Evolutionary conservation across 2,329 filamentous ascomycete species (phyloP).

Genomic region (Meredithiella fracta): DNA sequence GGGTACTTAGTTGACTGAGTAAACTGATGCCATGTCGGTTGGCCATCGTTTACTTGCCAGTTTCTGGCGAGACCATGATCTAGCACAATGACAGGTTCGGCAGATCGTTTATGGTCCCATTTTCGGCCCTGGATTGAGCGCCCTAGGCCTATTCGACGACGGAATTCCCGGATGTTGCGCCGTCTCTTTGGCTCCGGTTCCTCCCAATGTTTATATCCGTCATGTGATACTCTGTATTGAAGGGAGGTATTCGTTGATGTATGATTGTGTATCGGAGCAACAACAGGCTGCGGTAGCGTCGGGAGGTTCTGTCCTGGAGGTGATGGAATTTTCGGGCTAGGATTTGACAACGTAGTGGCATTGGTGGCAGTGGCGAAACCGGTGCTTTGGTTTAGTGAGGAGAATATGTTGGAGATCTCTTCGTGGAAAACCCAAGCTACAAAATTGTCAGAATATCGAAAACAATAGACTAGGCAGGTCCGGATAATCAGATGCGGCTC

Average conservation of each 20-base stretch:
- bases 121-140: slow-evolving; percentile 31
- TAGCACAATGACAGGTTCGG: slow-evolving; percentile 36
- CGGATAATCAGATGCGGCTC: slow-evolving; percentile 17
- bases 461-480: background rate
- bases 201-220: slow-evolving; percentile 29
- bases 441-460: background rate
- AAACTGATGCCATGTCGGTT: slow-evolving; percentile 34
- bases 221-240: slow-evolving; percentile 29
- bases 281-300: slow-evolving; percentile 24
- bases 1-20: slow-evolving; percentile 26
- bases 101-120: slow-evolving; percentile 43
- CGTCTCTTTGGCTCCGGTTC: slow-evolving; percentile 2
- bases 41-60: slow-evolving; percentile 13
- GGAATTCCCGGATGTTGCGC: slow-evolving; percentile 7
- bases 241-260: slow-evolving; percentile 22
- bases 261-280: slow-evolving; percentile 27
- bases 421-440: background rate
- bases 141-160: slow-evolving; percentile 11
- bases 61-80: slow-evolving; percentile 7
- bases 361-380: background rate
- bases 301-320: slow-evolving; percentile 21
- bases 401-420: background rate
- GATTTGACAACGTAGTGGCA: slow-evolving; percentile 18
- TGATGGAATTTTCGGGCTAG: slow-evolving; percentile 22
- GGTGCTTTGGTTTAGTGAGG: background rate